Evolutionary conservation across 202 grass and related monocot species (phyloP), one percentile per base, ranked within the genome.

Genomic region (Zizania palustris): DNA sequence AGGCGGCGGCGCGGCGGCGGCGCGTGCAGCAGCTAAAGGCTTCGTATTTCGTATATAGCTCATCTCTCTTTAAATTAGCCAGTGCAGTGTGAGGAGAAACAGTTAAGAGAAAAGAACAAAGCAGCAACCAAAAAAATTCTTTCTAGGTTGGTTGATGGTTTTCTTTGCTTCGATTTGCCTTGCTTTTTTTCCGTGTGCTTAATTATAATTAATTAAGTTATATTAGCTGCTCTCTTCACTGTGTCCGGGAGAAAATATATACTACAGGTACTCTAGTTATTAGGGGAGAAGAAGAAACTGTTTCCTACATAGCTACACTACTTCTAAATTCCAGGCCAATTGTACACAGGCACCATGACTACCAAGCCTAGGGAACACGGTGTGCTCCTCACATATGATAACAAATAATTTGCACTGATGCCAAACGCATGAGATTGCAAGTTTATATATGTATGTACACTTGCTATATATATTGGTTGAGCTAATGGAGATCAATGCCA

Each of bases 301-400:
- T 39, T 78, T 78, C 58, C 28, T 37, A 70, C 12, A 18, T 42
- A 42, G 2, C 16, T 75, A 46, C 44, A 70, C n/a, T 74, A 70
- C n/a, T 74, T 77, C 22, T 59, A 1, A 67, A 66, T 48, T 55
- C 28, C 35, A 72, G 59, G 12, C 28, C 28, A 63, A 56, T 62
- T 63, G 16, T 62, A 45, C 56, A 56, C 38, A n/a, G n/a, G n/a
- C n/a, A 60, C 6, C 61, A 77, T 64, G 80, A 34, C 45, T 11
- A 4, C 45, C 14, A 4, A 61, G 49, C 28, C 9, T 73, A 62
- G 69, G 62, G 74, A 58, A 58, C 48, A 84, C 42, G 4, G 50
- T 38, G 48, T 67, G 68, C 37, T 80, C 71, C 86, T 49, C 76
- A 88, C 86, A 88, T 88, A 80, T 80, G 86, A 88, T 88, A 88